Percentiles rank a stretch among this genome's conserved stretches.
Conservation (phyloP, 2,329 filamentous ascomycete genomes). For the Orbilia ellipsospora region DNA sequence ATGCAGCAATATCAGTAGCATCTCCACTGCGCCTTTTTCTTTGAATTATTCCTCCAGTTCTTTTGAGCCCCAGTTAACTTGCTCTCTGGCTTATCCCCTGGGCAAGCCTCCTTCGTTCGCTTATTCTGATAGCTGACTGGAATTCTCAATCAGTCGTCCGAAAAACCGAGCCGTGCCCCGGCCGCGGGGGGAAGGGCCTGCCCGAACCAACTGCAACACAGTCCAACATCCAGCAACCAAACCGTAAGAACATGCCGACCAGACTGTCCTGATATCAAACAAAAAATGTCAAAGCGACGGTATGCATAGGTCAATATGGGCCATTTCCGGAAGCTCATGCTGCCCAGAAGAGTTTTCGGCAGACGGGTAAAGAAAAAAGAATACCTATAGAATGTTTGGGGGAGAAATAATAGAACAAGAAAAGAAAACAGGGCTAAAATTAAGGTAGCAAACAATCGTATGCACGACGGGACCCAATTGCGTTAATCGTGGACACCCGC, state of each 20-base stretch:
- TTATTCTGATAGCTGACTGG: constrained; percentile 51
- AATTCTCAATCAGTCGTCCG: constrained; percentile 32
- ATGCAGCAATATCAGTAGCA: constrained; percentile 31
- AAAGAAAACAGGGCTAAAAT: too few relatives aligned
- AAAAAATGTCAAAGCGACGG: constrained; percentile 3
- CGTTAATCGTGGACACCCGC: constrained; percentile 19
- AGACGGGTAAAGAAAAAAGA: constrained; percentile 33
- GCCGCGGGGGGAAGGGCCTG: constrained; percentile 40
- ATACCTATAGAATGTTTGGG: neutral
- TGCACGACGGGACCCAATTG: constrained; percentile 18
- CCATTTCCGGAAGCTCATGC: constrained; percentile 37
- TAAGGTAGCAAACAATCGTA: neutral
- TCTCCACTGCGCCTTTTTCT: constrained; percentile 46
- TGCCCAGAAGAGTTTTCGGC: constrained; percentile 27
- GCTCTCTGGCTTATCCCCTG: neutral
- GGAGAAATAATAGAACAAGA: neutral
- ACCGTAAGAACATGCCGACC: neutral
- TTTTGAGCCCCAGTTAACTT: constrained; percentile 9
- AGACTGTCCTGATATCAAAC: constrained; percentile 37
- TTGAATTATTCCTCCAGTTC: constrained; percentile 19
- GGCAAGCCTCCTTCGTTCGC: constrained; percentile 52
- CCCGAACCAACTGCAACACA: constrained; percentile 26
- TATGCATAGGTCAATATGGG: constrained; percentile 27
- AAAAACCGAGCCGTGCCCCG: constrained; percentile 52
- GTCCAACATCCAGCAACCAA: constrained; percentile 40